These are phyloP conservation scores for Chlorella sp. DNA, from an alignment of 139 green algal genomes.

Conservation along the genomic window DNA sequence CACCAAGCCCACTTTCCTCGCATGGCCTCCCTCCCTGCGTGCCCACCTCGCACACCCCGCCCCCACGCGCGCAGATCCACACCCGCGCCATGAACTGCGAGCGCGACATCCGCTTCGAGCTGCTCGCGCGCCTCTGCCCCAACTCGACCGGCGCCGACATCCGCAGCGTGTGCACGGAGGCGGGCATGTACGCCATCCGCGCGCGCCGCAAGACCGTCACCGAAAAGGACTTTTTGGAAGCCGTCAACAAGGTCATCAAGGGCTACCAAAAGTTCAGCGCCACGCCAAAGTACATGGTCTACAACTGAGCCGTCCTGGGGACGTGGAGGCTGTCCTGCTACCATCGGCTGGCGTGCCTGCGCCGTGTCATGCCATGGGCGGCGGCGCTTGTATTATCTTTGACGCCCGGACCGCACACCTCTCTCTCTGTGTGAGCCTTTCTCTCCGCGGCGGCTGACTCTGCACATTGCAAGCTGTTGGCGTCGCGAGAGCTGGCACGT, in stretches of 20 bases:
- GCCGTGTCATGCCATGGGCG: too few relatives aligned
- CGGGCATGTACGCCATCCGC: slow-evolving; percentile 91
- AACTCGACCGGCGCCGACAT: slow-evolving; percentile 96
- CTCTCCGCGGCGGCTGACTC: too few relatives aligned
- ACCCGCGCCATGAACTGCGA: slow-evolving; percentile 95
- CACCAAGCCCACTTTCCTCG: too few relatives aligned
- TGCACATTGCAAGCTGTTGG: too few relatives aligned
- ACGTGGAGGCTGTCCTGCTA: background rate
- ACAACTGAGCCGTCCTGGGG: background rate
- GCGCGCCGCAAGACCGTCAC: slow-evolving; percentile 52
- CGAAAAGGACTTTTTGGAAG: slow-evolving; percentile 99
- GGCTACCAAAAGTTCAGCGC: slow-evolving; percentile 98
- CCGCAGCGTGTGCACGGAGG: slow-evolving; percentile 91
- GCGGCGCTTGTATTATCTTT: background rate
- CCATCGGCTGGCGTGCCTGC: too few relatives aligned
- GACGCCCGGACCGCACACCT: background rate
- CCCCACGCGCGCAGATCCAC: slow-evolving; percentile 86
- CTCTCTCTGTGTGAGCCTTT: too few relatives aligned
- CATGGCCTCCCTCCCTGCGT: too few relatives aligned
- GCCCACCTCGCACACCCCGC: too few relatives aligned
- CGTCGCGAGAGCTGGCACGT: too few relatives aligned
- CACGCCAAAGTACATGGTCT: slow-evolving; percentile 85
- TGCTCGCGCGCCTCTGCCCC: slow-evolving; percentile 91
- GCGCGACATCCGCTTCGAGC: slow-evolving; percentile 94
- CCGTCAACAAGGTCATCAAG: slow-evolving; percentile 96